Percentiles rank a stretch among this genome's conserved stretches.
Conservation (phyloP, 169 alveolate species). For the Cryptosporidium viatorum region DNA sequence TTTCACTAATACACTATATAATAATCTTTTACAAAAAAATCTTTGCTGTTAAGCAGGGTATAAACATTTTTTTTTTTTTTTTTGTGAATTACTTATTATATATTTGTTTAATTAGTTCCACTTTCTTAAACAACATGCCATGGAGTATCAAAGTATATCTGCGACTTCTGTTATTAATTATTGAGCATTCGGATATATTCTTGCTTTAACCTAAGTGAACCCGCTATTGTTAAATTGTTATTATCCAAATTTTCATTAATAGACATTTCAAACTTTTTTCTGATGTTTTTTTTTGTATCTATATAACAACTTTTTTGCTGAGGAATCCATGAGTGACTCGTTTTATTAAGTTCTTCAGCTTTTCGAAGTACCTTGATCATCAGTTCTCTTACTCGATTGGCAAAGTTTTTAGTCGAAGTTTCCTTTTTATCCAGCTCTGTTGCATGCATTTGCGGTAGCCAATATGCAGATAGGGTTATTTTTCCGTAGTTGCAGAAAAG, state of each 20-base stretch:
- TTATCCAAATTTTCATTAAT: background rate
- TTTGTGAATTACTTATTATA: no score
- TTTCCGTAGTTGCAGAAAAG: slow-evolving; percentile 42
- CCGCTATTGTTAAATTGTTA: background rate
- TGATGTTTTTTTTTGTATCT: background rate
- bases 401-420: background rate
- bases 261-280: background rate
- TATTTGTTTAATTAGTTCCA: no score
- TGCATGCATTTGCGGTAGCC: slow-evolving; percentile 35
- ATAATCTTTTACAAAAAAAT: no score
- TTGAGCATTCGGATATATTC: slow-evolving; percentile 25
- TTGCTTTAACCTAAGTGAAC: slow-evolving; percentile 46
- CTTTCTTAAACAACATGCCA: no score
- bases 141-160: background rate
- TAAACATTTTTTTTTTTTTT: no score
- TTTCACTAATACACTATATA: no score
- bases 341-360: background rate
- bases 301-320: background rate
- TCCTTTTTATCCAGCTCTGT: background rate
- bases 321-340: background rate
- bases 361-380: background rate
- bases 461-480: slow-evolving; percentile 51
- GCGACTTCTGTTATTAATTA: background rate
- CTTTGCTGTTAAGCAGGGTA: no score
- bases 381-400: background rate